Percentiles rank a stretch among this genome's conserved stretches.
These are phyloP conservation scores for Chrysoporthe cubensis DNA, from an alignment of 2,329 filamentous ascomycete species.

Conservation along the genomic window DNA sequence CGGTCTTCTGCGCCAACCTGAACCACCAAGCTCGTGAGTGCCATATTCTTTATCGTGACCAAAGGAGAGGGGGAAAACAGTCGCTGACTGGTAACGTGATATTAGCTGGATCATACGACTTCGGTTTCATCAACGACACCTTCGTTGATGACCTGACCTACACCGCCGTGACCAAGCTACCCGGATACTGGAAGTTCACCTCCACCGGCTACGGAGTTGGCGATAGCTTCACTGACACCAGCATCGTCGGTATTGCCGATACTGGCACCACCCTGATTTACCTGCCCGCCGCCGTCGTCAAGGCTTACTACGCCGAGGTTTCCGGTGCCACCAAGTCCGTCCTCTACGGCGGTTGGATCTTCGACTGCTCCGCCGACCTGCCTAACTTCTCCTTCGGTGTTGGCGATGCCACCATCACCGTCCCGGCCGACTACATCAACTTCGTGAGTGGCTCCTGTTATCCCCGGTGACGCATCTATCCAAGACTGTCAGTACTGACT, in stretches of 20 bases:
- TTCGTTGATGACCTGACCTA: constrained; percentile 62
- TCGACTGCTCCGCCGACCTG: constrained; percentile 51
- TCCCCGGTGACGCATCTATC: no score
- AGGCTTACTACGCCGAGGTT: constrained; percentile 56
- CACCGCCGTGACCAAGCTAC: constrained; percentile 53
- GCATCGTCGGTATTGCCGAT: constrained; percentile 55
- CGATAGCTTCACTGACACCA: constrained; percentile 31
- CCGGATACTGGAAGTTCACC: constrained; percentile 68
- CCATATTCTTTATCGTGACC: background rate
- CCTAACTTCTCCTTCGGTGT: constrained; percentile 56
- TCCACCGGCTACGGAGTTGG: constrained; percentile 42
- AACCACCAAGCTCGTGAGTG: constrained; percentile 41
- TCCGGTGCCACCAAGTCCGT: constrained; percentile 43
- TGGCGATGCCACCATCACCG: constrained; percentile 49
- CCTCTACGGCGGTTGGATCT: constrained; percentile 53
- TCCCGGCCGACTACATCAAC: constrained; percentile 51
- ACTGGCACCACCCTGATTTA: constrained; percentile 64
- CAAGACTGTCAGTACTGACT: constrained; percentile 4
- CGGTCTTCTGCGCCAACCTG: constrained; percentile 41
- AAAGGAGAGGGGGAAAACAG: background rate
- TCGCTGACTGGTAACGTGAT: background rate
- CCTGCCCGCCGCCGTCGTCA: constrained; percentile 50
- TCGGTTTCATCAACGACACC: constrained; percentile 55
- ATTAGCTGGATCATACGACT: constrained; percentile 41
- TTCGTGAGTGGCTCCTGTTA: constrained; percentile 4